phyloP scores from a whole-genome alignment of 1,139 yeast species.

The Geotrichum australiense region DNA sequence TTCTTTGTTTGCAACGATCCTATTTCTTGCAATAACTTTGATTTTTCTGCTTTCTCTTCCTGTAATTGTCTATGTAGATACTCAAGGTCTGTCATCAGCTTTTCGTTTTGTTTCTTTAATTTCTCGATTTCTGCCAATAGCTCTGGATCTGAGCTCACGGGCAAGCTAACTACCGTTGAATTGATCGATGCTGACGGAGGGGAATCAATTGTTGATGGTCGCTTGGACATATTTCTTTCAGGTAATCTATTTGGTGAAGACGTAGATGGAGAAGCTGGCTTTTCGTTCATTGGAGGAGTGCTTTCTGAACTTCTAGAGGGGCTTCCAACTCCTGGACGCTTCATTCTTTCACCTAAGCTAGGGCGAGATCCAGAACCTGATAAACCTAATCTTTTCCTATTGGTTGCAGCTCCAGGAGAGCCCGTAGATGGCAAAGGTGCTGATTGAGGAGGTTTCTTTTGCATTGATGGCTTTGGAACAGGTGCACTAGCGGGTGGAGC shows the following conservation, averaged over 20 bases:
- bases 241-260: too few species aligned
- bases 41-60: conserved; percentile 42
- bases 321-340: neutral
- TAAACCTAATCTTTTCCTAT: too few species aligned
- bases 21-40: conserved; percentile 42
- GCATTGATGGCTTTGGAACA: neutral
- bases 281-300: too few species aligned
- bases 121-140: conserved; percentile 42
- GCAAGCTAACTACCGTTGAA: neutral
- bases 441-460: conserved; percentile 18
- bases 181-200: neutral
- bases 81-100: conserved; percentile 45
- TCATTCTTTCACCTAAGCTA: neutral
- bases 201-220: too few species aligned
- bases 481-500: conserved; percentile 9
- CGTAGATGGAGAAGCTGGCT: too few species aligned
- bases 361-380: conserved; percentile 1
- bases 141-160: neutral
- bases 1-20: conserved; percentile 31
- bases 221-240: too few species aligned
- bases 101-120: conserved; percentile 45
- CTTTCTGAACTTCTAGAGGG: too few species aligned
- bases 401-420: neutral
- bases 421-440: conserved; percentile 23
- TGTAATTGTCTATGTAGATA: conserved; percentile 32